These are phyloP conservation scores for Prototheca cutis DNA, from an alignment of 163 green algal genomes.

Conservation along the genomic window DNA sequence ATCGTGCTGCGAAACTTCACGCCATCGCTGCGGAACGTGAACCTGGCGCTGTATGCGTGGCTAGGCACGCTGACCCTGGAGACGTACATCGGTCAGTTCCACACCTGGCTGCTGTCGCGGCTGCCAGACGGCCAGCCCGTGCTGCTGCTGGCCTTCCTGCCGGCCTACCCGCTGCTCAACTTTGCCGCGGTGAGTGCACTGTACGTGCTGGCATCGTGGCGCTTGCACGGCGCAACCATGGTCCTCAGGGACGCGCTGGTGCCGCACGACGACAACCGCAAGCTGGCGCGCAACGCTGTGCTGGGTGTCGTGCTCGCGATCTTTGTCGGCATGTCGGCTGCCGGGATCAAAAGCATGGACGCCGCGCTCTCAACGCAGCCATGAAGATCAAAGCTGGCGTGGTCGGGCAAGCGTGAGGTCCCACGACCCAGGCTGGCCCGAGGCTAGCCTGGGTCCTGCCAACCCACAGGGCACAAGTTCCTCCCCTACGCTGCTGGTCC, in stretches of 20 bases:
- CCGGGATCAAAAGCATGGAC: no score
- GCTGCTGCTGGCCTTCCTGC: slow-evolving; percentile 65
- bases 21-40: slow-evolving; percentile 49
- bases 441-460: no score
- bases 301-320: slow-evolving; percentile 10
- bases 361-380: no score
- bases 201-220: slow-evolving; percentile 69
- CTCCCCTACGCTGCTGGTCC: no score
- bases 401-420: no score
- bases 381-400: no score
- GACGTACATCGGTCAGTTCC: slow-evolving; percentile 92
- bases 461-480: no score
- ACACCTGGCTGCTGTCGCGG: slow-evolving; percentile 82
- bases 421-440: no score
- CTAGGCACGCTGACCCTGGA: slow-evolving; percentile 95
- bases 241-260: slow-evolving; percentile 66
- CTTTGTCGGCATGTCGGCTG: no score
- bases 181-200: slow-evolving; percentile 57
- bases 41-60: slow-evolving; percentile 72
- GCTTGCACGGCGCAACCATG: slow-evolving; percentile 79
- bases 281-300: slow-evolving; percentile 58
- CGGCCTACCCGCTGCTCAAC: slow-evolving; percentile 76
- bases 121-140: slow-evolving; percentile 81
- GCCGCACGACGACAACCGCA: slow-evolving; percentile 65
- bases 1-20: slow-evolving; percentile 78